These are phyloP conservation scores for Calocera viscosa DNA, from an alignment of 768 basidiomycete genomes.

Conservation along the genomic window DNA sequence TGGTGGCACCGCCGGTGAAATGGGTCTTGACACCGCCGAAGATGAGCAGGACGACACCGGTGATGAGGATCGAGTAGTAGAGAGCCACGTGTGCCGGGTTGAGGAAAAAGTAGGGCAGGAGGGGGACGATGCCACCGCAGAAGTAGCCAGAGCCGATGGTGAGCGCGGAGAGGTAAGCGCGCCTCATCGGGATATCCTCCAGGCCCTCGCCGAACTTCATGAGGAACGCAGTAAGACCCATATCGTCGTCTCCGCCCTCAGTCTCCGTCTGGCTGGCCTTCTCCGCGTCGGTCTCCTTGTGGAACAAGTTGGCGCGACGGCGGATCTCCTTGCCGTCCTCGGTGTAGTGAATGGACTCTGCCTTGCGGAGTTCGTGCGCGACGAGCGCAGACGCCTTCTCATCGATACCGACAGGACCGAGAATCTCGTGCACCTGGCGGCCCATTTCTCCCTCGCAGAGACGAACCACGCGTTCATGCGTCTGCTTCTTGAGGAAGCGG, in stretches of 20 bases:
- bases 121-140: constrained; percentile 33
- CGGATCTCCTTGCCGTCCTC: constrained; percentile 16
- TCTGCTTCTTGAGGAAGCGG: constrained; percentile 18
- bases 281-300: background rate
- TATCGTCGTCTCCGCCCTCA: constrained; percentile 22
- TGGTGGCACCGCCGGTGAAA: constrained; percentile 17
- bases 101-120: constrained; percentile 32
- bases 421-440: constrained; percentile 33
- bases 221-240: constrained; percentile 35
- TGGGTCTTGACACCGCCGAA: constrained; percentile 32
- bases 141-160: constrained; percentile 34
- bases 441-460: constrained; percentile 37
- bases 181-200: constrained; percentile 32
- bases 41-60: constrained; percentile 29
- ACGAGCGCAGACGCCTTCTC: constrained; percentile 31
- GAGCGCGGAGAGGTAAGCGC: constrained; percentile 33
- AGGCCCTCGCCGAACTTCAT: constrained; percentile 36
- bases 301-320: background rate
- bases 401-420: constrained; percentile 33
- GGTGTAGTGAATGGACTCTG: constrained; percentile 25
- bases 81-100: constrained; percentile 26
- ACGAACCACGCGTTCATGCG: constrained; percentile 30
- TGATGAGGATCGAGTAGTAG: constrained; percentile 28
- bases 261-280: constrained; percentile 10
- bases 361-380: constrained; percentile 28